These are phyloP conservation scores for Cladosporium cucumerinum DNA, from an alignment of 2,329 filamentous ascomycete genomes.

Conservation along the genomic window DNA sequence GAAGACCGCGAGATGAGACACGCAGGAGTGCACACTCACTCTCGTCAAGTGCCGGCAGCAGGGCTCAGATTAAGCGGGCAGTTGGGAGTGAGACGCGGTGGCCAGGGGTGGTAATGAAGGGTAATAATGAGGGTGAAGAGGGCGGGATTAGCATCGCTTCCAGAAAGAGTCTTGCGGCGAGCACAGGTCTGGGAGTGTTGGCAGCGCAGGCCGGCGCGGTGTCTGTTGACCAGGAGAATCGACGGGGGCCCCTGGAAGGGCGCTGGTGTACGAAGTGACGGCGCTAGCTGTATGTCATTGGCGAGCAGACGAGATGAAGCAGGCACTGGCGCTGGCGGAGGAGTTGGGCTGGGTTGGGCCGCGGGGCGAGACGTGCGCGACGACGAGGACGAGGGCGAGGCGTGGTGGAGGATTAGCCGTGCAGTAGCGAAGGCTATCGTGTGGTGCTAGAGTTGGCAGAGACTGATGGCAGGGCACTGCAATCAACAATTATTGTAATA, in stretches of 20 bases:
- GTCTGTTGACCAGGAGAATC: slow-evolving; percentile 11
- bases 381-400: background rate
- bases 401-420: slow-evolving; percentile 13
- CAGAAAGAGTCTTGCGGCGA: slow-evolving; percentile 10
- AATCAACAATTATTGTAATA: background rate
- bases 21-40: background rate
- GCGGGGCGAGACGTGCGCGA: slow-evolving; percentile 12
- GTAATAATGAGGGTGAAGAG: slow-evolving; percentile 18
- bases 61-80: slow-evolving; percentile 2
- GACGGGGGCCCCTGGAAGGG: background rate
- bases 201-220: slow-evolving; percentile 13
- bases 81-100: slow-evolving; percentile 8
- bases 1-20: slow-evolving; percentile 5
- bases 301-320: slow-evolving; percentile 17
- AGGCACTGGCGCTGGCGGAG: slow-evolving; percentile 5
- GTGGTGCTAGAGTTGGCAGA: background rate
- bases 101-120: slow-evolving; percentile 18
- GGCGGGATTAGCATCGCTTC: slow-evolving; percentile 16
- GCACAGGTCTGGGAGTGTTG: slow-evolving; percentile 12
- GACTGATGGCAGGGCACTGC: background rate
- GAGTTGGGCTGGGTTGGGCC: slow-evolving; percentile 5
- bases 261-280: background rate
- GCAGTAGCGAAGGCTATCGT: slow-evolving; percentile 2
- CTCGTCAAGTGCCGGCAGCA: slow-evolving; percentile 13
- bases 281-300: slow-evolving; percentile 15